phyloP scores from a whole-genome alignment of 192 early-diverging fungal species.

The Rhizoclosmatium sp. region DNA sequence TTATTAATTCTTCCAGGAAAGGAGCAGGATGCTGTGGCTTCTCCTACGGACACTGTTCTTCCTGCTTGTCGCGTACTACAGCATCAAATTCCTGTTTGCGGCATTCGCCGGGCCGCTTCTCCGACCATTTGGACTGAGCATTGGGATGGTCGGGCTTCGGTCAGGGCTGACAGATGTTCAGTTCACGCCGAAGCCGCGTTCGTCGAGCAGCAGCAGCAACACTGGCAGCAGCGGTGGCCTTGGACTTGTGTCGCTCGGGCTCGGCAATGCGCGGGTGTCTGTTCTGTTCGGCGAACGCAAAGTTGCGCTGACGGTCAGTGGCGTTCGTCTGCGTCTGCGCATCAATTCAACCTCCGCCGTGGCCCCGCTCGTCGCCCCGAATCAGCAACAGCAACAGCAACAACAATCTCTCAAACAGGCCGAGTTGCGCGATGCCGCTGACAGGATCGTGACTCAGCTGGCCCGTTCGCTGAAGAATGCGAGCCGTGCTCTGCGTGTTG shows the following conservation, averaged over 20 bases:
- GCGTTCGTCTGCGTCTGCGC: neutral
- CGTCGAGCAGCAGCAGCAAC: neutral
- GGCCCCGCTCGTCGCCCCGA: neutral
- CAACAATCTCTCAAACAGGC: neutral
- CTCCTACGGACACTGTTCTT: neutral
- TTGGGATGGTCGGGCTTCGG: neutral
- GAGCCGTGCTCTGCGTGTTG: conserved; percentile 11
- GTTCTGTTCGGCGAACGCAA: conserved; percentile 5
- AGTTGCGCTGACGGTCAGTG: neutral
- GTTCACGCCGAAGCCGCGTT: neutral
- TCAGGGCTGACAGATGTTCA: conserved; percentile 10
- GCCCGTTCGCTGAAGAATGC: conserved; percentile 8
- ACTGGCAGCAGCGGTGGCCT: neutral
- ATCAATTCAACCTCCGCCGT: neutral
- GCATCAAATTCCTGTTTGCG: conserved; percentile 4
- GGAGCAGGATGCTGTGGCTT: neutral
- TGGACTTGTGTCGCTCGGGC: neutral
- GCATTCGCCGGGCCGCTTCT: neutral
- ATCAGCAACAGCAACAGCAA: neutral
- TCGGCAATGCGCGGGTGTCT: neutral
- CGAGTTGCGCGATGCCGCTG: neutral
- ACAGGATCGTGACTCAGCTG: neutral
- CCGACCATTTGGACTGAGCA: conserved; percentile 20
- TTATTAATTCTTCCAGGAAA: too few relatives aligned
- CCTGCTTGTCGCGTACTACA: conserved; percentile 18